A percentile compares a stretch with the other conserved stretches of the same genome.
Evolutionary conservation across 176 grass and related monocot genomes (phyloP).

Genomic region (Eragrostis curvula): DNA sequence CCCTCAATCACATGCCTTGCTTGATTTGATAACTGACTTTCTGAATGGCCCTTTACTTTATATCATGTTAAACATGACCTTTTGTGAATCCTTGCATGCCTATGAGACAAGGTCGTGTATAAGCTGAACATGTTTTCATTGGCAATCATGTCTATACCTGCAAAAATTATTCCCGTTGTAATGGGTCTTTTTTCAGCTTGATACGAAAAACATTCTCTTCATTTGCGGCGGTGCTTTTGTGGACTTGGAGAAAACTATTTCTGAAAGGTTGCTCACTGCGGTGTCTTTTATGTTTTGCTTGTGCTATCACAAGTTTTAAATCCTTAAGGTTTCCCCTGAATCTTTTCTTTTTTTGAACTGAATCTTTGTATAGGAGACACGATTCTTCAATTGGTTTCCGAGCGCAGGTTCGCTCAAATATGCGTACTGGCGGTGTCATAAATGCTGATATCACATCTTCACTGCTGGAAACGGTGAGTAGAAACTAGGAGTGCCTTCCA

Average conservation of each 20-base stretch:
- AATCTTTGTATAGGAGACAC: slow-evolving; percentile 70
- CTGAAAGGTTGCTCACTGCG: slow-evolving; percentile 57
- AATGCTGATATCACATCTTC: slow-evolving; percentile 68
- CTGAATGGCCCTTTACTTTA: too few relatives aligned
- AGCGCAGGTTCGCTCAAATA: slow-evolving; percentile 75
- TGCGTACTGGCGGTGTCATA: slow-evolving; percentile 52
- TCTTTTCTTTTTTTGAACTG: too few relatives aligned
- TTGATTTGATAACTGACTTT: too few relatives aligned
- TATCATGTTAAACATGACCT: too few relatives aligned
- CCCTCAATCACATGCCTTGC: too few relatives aligned
- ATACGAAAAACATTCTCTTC: slow-evolving; percentile 87
- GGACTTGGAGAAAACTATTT: slow-evolving; percentile 83
- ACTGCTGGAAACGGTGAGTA: slow-evolving; percentile 72
- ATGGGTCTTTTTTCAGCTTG: slow-evolving; percentile 49
- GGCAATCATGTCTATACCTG: not conserved
- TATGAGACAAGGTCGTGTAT: too few relatives aligned
- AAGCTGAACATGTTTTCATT: not conserved
- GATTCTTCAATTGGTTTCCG: slow-evolving; percentile 83
- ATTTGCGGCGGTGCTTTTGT: slow-evolving; percentile 81
- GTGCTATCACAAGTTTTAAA: slow-evolving; percentile 1
- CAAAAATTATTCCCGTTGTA: not conserved
- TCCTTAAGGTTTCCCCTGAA: not conserved
- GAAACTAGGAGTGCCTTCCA: not conserved
- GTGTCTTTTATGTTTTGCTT: slow-evolving; percentile 15
- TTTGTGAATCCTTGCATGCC: too few relatives aligned